Percentiles rank a stretch among this genome's conserved stretches.
Conservation (phyloP, 768 basidiomycete genomes). For the Termitomyces sp. region DNA sequence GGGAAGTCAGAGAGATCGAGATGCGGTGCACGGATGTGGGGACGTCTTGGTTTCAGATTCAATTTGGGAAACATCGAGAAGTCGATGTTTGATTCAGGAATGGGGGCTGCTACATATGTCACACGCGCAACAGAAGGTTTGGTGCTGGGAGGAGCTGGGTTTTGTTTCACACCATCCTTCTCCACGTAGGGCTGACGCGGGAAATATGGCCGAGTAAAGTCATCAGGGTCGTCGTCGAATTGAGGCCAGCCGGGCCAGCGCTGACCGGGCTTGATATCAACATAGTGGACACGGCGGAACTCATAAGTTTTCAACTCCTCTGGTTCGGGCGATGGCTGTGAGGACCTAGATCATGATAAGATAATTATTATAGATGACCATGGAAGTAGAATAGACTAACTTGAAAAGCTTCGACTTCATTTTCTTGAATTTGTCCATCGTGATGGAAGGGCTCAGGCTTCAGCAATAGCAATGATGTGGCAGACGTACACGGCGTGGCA, state of each 20-base stretch:
- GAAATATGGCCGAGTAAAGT: neutral
- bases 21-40: neutral
- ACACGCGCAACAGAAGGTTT: neutral
- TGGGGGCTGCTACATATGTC: neutral
- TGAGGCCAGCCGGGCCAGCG: neutral
- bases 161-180: neutral
- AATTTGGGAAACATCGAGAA: neutral
- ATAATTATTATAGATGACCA: neutral
- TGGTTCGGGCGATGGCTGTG: neutral
- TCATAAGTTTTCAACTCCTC: neutral
- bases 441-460: neutral
- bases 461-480: neutral
- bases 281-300: neutral
- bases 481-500: too few relatives aligned
- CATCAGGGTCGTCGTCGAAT: neutral
- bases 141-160: neutral
- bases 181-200: neutral
- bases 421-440: conserved; percentile 13
- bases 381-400: neutral
- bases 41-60: neutral
- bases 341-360: neutral
- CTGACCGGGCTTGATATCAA: neutral
- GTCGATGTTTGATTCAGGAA: neutral
- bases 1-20: neutral
- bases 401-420: neutral